A percentile compares a stretch with the other conserved stretches of the same genome.
Evolutionary conservation across 208 protist species (phyloP).

Genomic region (Spongospora subterranea): DNA sequence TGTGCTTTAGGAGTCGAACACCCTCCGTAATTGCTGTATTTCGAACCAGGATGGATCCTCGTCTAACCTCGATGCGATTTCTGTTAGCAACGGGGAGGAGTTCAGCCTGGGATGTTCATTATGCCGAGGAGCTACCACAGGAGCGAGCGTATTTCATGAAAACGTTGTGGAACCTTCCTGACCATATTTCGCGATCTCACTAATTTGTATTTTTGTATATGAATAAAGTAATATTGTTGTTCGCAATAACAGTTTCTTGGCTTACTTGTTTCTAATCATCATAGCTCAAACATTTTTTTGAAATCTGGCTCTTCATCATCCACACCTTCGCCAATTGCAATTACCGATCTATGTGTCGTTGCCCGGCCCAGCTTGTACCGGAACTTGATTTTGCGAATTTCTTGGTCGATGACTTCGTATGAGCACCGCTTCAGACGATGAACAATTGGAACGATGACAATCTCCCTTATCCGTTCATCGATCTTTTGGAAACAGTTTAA

Average conservation of each 20-base stretch:
- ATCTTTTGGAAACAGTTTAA: background rate
- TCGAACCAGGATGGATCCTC: background rate
- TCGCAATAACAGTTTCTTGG: background rate
- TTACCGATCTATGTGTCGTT: background rate
- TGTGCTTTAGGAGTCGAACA: conserved; percentile 56
- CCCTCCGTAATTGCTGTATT: background rate
- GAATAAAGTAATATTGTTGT: no score
- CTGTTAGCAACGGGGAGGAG: conserved; percentile 53
- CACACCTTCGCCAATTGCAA: background rate
- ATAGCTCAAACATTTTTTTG: conserved; percentile 39
- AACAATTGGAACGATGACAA: conserved; percentile 23
- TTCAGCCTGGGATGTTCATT: conserved; percentile 57
- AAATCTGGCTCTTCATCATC: conserved; percentile 18
- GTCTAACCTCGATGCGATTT: background rate
- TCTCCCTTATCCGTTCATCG: background rate
- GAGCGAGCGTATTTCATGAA: no score
- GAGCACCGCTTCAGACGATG: conserved; percentile 43
- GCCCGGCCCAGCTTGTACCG: conserved; percentile 45
- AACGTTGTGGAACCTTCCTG: no score
- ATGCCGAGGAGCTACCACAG: conserved; percentile 36
- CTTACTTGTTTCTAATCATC: background rate
- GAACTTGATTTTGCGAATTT: conserved; percentile 15
- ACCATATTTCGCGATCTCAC: no score
- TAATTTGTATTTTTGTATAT: no score
- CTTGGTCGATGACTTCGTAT: conserved; percentile 50